phyloP scores from a whole-genome alignment of 192 early-diverging fungal species.

The Spinellus fusiger region DNA sequence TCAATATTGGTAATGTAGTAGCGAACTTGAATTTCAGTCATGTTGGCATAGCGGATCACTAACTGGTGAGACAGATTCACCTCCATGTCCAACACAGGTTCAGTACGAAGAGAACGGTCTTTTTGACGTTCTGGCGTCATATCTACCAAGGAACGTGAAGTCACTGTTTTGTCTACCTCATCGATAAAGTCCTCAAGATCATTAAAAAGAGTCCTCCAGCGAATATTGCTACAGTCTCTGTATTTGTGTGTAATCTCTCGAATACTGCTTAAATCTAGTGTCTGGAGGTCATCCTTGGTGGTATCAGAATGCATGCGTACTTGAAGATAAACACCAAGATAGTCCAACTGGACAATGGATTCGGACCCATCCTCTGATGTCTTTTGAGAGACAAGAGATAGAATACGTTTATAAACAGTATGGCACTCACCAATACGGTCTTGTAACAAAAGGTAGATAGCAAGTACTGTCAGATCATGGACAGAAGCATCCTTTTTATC shows the following conservation, averaged over 20 bases:
- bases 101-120: conserved; percentile 12
- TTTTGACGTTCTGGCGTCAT: not conserved
- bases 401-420: conserved; percentile 9
- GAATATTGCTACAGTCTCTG: conserved; percentile 29
- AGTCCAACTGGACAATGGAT: conserved; percentile 36
- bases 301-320: conserved; percentile 22
- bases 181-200: conserved; percentile 32
- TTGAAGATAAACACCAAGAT: conserved; percentile 38
- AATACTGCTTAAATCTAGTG: conserved; percentile 14
- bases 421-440: conserved; percentile 39
- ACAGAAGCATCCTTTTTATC: conserved; percentile 20
- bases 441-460: conserved; percentile 39
- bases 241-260: conserved; percentile 27
- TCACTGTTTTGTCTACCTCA: conserved; percentile 16
- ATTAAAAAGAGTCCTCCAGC: conserved; percentile 36
- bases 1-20: conserved; percentile 45
- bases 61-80: conserved; percentile 26
- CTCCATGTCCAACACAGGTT: conserved; percentile 35
- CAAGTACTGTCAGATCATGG: conserved; percentile 30
- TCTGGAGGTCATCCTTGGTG: not conserved
- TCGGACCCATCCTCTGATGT: conserved; percentile 9
- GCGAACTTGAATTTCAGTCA: conserved; percentile 26
- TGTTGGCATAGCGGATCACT: conserved; percentile 30
- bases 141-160: not conserved
- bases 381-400: not conserved